These are phyloP conservation scores for Fusarium clavum DNA, from an alignment of 2,329 filamentous ascomycete species.

Conservation along the genomic window DNA sequence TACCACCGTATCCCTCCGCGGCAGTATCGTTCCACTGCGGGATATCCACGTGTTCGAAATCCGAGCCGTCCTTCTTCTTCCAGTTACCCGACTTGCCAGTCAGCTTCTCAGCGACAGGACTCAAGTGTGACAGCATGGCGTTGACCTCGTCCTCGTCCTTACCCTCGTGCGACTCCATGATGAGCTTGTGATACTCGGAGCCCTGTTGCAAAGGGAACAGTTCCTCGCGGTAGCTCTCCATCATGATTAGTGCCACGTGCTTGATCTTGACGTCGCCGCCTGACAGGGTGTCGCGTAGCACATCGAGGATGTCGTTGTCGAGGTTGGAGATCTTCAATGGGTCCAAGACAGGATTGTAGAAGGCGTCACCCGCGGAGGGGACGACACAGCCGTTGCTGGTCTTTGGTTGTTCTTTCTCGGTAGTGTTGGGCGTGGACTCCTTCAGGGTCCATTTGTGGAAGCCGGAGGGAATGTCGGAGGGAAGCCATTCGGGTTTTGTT, in stretches of 20 bases:
- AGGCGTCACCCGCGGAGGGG: constrained; percentile 38
- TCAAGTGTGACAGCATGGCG: constrained; percentile 38
- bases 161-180: constrained; percentile 48
- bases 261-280: constrained; percentile 54
- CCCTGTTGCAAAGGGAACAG: constrained; percentile 59
- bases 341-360: constrained; percentile 54
- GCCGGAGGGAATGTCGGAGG: constrained; percentile 40
- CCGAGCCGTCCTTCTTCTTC: constrained; percentile 41
- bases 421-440: constrained; percentile 2
- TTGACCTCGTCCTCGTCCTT: constrained; percentile 45
- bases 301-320: constrained; percentile 48
- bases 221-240: constrained; percentile 60
- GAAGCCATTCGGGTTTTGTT: constrained; percentile 47
- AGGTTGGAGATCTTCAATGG: constrained; percentile 58
- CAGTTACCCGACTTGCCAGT: constrained; percentile 40
- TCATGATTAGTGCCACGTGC: constrained; percentile 58
- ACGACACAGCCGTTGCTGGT: constrained; percentile 7
- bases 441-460: constrained; percentile 48
- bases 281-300: constrained; percentile 42
- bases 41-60: constrained; percentile 44
- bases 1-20: constrained; percentile 51
- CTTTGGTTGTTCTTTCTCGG: constrained; percentile 2
- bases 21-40: constrained; percentile 44
- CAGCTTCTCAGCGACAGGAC: constrained; percentile 37
- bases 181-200: constrained; percentile 53